phyloP scores from a whole-genome alignment of 139 green algal genomes.

The Chlorella ohadii region DNA sequence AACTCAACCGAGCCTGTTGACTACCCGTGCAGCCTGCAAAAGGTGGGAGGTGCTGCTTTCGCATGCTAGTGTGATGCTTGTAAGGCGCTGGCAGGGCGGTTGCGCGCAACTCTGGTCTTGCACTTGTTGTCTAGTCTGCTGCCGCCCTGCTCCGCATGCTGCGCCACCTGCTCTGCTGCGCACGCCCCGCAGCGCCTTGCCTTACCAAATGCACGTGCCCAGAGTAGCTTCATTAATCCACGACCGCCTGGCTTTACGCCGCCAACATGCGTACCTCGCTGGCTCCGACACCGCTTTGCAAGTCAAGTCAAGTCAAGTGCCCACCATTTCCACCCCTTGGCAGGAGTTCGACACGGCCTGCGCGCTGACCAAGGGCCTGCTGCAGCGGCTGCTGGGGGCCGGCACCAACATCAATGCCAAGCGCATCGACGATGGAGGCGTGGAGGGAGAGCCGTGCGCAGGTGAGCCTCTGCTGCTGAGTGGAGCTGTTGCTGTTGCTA shows the following conservation, averaged over 20 bases:
- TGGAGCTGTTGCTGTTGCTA: not conserved
- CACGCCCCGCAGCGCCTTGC: too few relatives aligned
- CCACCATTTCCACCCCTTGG: not conserved
- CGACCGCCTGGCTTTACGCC: too few relatives aligned
- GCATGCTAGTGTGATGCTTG: too few relatives aligned
- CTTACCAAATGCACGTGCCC: too few relatives aligned
- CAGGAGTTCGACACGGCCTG: constrained; percentile 49
- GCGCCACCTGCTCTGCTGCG: too few relatives aligned
- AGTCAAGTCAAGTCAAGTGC: not conserved
- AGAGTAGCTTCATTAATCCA: too few relatives aligned
- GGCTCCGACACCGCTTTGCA: too few relatives aligned
- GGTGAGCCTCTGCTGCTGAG: not conserved
- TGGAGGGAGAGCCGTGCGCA: constrained; percentile 48
- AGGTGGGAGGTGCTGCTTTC: not conserved
- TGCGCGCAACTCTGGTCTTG: too few relatives aligned
- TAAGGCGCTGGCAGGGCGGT: too few relatives aligned
- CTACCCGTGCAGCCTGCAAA: constrained; percentile 55
- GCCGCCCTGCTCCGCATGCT: too few relatives aligned
- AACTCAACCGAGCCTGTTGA: constrained; percentile 47
- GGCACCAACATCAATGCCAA: constrained; percentile 5
- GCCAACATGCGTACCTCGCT: too few relatives aligned
- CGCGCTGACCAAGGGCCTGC: constrained; percentile 22
- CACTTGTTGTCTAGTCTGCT: too few relatives aligned
- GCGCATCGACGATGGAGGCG: constrained; percentile 50
- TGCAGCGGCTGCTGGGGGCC: constrained; percentile 32